These are phyloP conservation scores for Tricholoma matsutake DNA, from an alignment of 768 basidiomycete species.

Conservation along the genomic window DNA sequence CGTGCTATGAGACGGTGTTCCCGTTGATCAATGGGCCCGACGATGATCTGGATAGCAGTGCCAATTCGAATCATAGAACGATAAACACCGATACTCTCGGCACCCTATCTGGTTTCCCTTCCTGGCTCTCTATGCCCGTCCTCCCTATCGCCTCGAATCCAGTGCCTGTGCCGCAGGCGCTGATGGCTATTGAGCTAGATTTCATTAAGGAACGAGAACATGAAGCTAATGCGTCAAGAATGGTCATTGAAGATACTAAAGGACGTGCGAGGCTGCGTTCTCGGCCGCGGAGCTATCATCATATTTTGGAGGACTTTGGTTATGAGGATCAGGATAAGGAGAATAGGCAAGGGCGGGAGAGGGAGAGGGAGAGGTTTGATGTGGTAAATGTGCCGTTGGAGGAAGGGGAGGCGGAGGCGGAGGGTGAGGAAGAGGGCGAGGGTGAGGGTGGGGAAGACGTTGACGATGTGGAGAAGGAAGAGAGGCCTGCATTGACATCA, in stretches of 20 bases:
- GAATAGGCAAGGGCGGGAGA: neutral
- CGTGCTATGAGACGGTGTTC: conserved; percentile 86
- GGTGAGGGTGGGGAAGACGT: conserved; percentile 2
- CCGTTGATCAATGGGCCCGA: conserved; percentile 47
- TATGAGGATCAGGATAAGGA: conserved; percentile 22
- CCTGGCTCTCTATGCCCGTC: conserved; percentile 57
- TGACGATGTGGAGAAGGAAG: neutral
- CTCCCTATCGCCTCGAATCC: conserved; percentile 37
- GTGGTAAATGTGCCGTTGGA: conserved; percentile 14
- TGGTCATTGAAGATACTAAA: conserved; percentile 19
- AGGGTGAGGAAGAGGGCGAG: conserved; percentile 1
- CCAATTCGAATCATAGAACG: neutral
- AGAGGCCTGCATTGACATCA: conserved; percentile 14
- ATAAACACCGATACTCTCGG: conserved; percentile 38
- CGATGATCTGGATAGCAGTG: conserved; percentile 6
- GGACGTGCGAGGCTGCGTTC: conserved; percentile 31
- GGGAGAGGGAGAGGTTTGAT: conserved; percentile 8
- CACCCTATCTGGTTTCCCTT: conserved; percentile 50
- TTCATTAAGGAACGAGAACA: conserved; percentile 27
- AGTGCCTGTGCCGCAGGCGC: conserved; percentile 25
- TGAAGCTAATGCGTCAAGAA: conserved; percentile 14
- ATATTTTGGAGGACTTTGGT: conserved; percentile 64
- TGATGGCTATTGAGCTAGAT: conserved; percentile 54
- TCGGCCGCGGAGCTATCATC: conserved; percentile 64
- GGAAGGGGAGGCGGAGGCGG: conserved; percentile 5